Base-by-base conservation (phyloP, 805 yeast species). In the Isabelozyma gotoi region DNA sequence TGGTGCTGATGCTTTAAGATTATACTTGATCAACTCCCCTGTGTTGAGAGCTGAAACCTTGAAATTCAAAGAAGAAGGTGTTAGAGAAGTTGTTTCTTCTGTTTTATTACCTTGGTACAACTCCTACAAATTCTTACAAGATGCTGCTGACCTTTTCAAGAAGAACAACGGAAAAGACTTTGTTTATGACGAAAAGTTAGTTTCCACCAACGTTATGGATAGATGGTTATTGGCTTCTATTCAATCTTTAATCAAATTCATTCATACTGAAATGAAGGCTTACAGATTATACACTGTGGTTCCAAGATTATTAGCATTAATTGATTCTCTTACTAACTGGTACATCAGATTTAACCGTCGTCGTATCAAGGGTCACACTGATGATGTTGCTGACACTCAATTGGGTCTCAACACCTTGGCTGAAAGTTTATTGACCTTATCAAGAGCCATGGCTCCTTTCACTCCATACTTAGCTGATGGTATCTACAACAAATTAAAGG, bases 81-180 rank as follows among this genome's bases (percentile, higher is more conserved):
- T 94, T 34, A 89, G 90, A 61, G 99, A 94, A 70, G 96, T 94
- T 62, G 95, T 94, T 34, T 85, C 97, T 27, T 88, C 91, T 70
- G 99, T 94, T 36, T 73, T 92, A 60, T 77, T 94, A 59, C 99
- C 99, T 57, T 95, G 98, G 99, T 94, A 92, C 90, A 94, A 94
- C 75, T 88, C 97, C 21, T 92, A 76, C 79, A 94, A 92, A 69
- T 94, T 94, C 76, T 85, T 91, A 75, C 96, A 91, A 60, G 97
- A 94, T 54, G 96, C 95, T 59, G 86, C 91, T 52, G 87, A 88
- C 19, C 71, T 94, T 42, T 78, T 87, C 63, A 82, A 85, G 71
- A 94, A 92, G 74, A 80, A 82, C 42, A 78, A 84, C 39, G 78
- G 78, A 42, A 62, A 78, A 48, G 88, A 82, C 40, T 94, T 87